Base-by-base conservation (phyloP, 352 stramenopile genomes). In the Phytophthora parvispora region DNA sequence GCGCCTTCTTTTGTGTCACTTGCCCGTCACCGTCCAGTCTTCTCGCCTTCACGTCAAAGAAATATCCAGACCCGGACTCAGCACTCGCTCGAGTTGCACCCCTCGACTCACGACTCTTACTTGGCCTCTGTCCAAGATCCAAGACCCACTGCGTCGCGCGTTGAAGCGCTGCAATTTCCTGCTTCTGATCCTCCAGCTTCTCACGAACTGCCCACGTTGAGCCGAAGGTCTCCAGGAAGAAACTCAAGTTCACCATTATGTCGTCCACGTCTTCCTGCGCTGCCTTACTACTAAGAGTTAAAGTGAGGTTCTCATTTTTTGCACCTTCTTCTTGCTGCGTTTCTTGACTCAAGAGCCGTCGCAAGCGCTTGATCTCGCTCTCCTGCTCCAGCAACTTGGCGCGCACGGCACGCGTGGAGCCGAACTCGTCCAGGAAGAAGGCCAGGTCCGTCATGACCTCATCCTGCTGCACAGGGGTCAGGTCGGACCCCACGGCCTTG, bases 341-440 rank as follows among this genome's bases (percentile, higher is more conserved):
- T n/a, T 45, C 27, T 12, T 25, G 15, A 16, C 25, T 13, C 28
- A 61, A 9, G 4, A 47, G 38, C 13, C 18, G n/a, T 4, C 36
- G 27, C 27, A 71, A 45, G 6, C 58, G 48, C 20, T 52, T 13
- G 34, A 67, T 57, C 9, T 72, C 64, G 49, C 32, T 59, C 29
- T 60, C 16, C 42, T 72, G 57, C 49, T 58, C 49, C 1, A 48
- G n/a, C 32, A 72, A 28, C 18, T 67, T 67, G 49, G 20, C 22
- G 28, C 64, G 57, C 13, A 72, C 64, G 8, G 57, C 56, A 7
- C 36, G 31, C 2, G 64, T 72, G 40, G 64, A 72, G 53, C 56
- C 57, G 32, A 59, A 72, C n/a, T 52, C 42, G 12, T 62, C 50
- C 24, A 72, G 50, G 28, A 72, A 72, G 56, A 57, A 71, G 1